Base-by-base conservation (phyloP, 768 basidiomycete species). In the Lactarius trivialis region DNA sequence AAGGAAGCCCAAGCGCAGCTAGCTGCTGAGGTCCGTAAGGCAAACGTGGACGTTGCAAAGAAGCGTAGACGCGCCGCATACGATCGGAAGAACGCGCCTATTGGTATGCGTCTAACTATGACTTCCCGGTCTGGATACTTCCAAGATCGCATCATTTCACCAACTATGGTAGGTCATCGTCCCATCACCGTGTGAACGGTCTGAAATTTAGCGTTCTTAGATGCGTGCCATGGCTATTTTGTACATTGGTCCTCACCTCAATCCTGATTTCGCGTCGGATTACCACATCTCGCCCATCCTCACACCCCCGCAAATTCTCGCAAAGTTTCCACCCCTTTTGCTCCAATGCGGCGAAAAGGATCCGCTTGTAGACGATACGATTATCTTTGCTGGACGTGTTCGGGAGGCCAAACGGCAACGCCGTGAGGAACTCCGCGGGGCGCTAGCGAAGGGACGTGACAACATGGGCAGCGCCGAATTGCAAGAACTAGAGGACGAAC, bases 171-270 rank as follows among this genome's bases (percentile, higher is more conserved):
- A 71, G 70, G 91, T 75, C 67, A 91, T 75, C 67, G 24, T 33
- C 56, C 21, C 30, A 49, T 37, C 57, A 21, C 30, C 45, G 56
- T 41, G 32, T n/a, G 50, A 56, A 60, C 39, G 24, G 33, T 32
- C 43, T 61, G 6, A 17, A 58, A 39, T 45, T 61, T 37, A 41
- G 36, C 41, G 33, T 28, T 63, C 24, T 51, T 68, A 98, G 96
- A 98, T 98, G 93, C 91, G 97, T 37, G 95, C 96, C 0, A 99
- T 99, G 97, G 96, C 96, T 3, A 95, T 97, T 70, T 76, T 96
- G 65, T 97, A 97, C 75, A 89, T 99, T 62, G 96, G 96, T 1
- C 96, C 97, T 1, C 84, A 91, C 70, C 88, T 86, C 56, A 89
- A 93, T 71, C 97, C 97, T 7, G 94, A 98, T 73, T 95, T 99